Conservation (phyloP, 495 filamentous ascomycete genomes). For the Thermochaetoides thermophila region DNA sequence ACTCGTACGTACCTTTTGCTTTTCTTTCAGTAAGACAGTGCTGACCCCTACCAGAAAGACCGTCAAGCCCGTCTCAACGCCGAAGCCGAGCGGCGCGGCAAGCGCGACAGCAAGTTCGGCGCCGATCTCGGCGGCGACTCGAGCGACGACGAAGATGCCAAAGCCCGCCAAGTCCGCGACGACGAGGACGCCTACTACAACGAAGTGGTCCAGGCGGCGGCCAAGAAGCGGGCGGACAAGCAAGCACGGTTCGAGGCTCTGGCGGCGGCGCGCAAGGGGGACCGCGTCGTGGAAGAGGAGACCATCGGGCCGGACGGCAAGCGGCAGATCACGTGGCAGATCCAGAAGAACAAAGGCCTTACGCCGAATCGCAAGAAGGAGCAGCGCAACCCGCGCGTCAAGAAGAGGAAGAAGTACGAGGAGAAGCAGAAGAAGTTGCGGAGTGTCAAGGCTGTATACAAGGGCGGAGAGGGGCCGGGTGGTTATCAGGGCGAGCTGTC, state of each 20-base stretch:
- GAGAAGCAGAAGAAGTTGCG: conserved; percentile 89
- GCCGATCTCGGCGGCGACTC: conserved; percentile 44
- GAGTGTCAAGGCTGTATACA: conserved; percentile 68
- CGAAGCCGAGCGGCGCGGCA: conserved; percentile 74
- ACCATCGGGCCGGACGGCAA: conserved; percentile 60
- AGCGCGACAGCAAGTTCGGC: conserved; percentile 43
- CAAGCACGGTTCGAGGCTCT: conserved; percentile 34
- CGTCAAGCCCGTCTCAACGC: conserved; percentile 69
- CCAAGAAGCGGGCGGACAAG: conserved; percentile 62
- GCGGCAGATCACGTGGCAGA: conserved; percentile 76
- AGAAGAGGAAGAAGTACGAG: conserved; percentile 91
- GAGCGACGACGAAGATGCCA: conserved; percentile 40
- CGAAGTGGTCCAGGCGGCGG: conserved; percentile 53
- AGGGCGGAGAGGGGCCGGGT: conserved; percentile 74
- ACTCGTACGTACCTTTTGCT: conserved; percentile 22
- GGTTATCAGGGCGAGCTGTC: conserved; percentile 87
- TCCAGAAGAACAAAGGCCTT: conserved; percentile 94
- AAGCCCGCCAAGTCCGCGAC: conserved; percentile 27
- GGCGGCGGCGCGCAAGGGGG: conserved; percentile 28
- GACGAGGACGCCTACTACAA: conserved; percentile 82
- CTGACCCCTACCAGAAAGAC: conserved; percentile 36
- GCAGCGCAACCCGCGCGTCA: conserved; percentile 83
- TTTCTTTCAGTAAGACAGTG: neutral
- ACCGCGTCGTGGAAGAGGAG: conserved; percentile 45
- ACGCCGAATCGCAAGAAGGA: conserved; percentile 83